phyloP scores from a whole-genome alignment of 129 eudicot species.

The Artemisia tridentata region DNA sequence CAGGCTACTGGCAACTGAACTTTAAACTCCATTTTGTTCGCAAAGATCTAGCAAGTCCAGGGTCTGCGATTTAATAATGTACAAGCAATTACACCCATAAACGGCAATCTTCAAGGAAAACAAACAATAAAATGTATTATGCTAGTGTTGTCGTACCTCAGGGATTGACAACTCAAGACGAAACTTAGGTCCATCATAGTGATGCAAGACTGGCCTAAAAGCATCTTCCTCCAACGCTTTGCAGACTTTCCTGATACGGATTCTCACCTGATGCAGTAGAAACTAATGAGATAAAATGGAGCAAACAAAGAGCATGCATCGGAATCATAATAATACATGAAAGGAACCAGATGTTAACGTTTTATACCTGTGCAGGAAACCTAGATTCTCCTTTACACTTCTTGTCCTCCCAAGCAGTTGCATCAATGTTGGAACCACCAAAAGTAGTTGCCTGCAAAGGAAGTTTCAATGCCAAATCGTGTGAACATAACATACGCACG shows the following conservation, averaged over 20 bases:
- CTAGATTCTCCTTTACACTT: conserved; percentile 99
- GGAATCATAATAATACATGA: neutral
- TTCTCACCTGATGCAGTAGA: conserved; percentile 55
- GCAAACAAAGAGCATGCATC: neutral
- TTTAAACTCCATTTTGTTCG: conserved; percentile 77
- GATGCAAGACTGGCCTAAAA: conserved; percentile 98
- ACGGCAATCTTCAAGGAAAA: neutral
- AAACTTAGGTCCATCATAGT: conserved; percentile 97
- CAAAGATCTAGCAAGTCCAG: conserved; percentile 94
- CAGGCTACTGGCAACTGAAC: conserved; percentile 17
- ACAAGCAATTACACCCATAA: neutral
- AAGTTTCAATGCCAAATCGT: neutral
- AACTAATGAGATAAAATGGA: neutral
- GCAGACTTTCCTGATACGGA: conserved; percentile 84
- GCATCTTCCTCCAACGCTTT: conserved; percentile 97
- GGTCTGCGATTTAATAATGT: conserved; percentile 48
- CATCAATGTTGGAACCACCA: conserved; percentile 99
- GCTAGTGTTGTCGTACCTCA: conserved; percentile 49
- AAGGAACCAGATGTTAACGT: neutral
- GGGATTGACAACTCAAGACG: conserved; percentile 96
- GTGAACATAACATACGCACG: no score
- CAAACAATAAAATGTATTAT: neutral
- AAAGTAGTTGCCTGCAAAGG: conserved; percentile 71
- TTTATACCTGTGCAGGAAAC: conserved; percentile 95
- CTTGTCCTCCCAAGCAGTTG: conserved; percentile 99